A percentile compares a stretch with the other conserved stretches of the same genome.
Evolutionary conservation across 352 stramenopile species (phyloP).

Genomic region (Phytophthora litchii): DNA sequence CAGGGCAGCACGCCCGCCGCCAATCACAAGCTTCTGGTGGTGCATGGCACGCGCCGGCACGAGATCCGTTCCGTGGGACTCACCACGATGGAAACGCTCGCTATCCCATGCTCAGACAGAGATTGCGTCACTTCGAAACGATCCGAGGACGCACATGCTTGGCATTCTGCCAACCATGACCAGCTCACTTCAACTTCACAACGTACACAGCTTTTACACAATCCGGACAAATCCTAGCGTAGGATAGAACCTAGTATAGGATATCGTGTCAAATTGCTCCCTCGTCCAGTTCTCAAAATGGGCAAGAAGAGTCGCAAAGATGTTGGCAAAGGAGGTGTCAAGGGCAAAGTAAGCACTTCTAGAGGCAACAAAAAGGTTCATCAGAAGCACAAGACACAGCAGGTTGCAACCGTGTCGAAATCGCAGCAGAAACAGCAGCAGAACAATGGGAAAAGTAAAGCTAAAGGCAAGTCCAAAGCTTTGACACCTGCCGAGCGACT

Average conservation of each 20-base stretch:
- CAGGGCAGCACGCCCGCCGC: slow-evolving; percentile 16
- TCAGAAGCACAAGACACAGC: slow-evolving; percentile 29
- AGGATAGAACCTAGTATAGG: not conserved
- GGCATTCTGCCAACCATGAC: no score
- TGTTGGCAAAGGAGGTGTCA: slow-evolving; percentile 15
- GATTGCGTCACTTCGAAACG: slow-evolving; percentile 6
- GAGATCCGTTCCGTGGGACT: slow-evolving; percentile 18
- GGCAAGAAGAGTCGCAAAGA: slow-evolving; percentile 31
- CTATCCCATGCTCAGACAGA: not conserved
- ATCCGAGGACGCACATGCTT: not conserved
- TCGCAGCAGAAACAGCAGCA: slow-evolving; percentile 34
- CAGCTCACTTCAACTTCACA: not conserved
- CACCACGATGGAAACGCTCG: slow-evolving; percentile 24
- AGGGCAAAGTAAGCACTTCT: slow-evolving; percentile 24
- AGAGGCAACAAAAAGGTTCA: slow-evolving; percentile 30
- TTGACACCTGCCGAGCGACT: slow-evolving; percentile 43
- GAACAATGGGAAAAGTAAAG: slow-evolving; percentile 25
- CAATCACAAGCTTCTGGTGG: slow-evolving; percentile 33
- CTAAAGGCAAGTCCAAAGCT: slow-evolving; percentile 27
- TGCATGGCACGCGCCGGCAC: slow-evolving; percentile 15
- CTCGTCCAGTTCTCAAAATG: slow-evolving; percentile 31
- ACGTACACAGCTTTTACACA: not conserved
- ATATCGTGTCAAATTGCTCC: not conserved
- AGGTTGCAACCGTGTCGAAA: slow-evolving; percentile 22
- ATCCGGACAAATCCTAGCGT: not conserved